Evolutionary conservation across 352 stramenopile species (phyloP).

Genomic region (Globisporangium takayamanum): DNA sequence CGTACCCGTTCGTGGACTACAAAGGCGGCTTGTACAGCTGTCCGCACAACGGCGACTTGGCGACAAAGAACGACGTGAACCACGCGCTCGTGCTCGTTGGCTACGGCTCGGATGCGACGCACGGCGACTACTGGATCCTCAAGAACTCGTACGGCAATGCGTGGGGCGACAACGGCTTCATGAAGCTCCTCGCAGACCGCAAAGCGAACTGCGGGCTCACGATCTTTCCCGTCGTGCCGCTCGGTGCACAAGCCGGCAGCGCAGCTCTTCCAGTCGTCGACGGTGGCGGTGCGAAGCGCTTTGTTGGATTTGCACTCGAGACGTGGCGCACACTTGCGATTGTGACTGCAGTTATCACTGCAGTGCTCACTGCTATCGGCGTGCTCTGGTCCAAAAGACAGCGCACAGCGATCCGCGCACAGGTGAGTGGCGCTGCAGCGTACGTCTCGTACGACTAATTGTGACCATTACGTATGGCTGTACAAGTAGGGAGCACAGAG

Average conservation of each 20-base stretch:
- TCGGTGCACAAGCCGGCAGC: constrained; percentile 33
- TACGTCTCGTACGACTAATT: constrained; percentile 11
- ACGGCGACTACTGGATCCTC: constrained; percentile 73
- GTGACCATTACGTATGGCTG: no score
- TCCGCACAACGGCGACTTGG: constrained; percentile 45
- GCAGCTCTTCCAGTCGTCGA: constrained; percentile 28
- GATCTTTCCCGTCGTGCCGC: constrained; percentile 65
- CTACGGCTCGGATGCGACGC: constrained; percentile 26
- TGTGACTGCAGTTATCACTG: constrained; percentile 18
- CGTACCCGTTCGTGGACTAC: constrained; percentile 59
- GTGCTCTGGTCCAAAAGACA: constrained; percentile 17
- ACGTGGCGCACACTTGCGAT: constrained; percentile 32
- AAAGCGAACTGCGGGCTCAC: constrained; percentile 73
- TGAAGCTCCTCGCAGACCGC: constrained; percentile 51
- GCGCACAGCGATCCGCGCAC: constrained; percentile 7
- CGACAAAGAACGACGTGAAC: constrained; percentile 58
- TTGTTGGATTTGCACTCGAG: constrained; percentile 25
- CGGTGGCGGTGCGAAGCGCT: constrained; percentile 37
- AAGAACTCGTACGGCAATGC: constrained; percentile 75
- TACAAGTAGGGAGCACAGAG: no score
- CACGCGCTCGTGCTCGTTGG: constrained; percentile 69
- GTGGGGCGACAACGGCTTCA: constrained; percentile 58
- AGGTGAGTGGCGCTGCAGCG: constrained; percentile 16
- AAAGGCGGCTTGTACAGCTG: constrained; percentile 57
- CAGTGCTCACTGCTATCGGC: constrained; percentile 29